Percentiles rank a stretch among this genome's conserved stretches.
These are phyloP conservation scores for Crassisporium funariophilum DNA, from an alignment of 768 basidiomycete species.

Conservation along the genomic window DNA sequence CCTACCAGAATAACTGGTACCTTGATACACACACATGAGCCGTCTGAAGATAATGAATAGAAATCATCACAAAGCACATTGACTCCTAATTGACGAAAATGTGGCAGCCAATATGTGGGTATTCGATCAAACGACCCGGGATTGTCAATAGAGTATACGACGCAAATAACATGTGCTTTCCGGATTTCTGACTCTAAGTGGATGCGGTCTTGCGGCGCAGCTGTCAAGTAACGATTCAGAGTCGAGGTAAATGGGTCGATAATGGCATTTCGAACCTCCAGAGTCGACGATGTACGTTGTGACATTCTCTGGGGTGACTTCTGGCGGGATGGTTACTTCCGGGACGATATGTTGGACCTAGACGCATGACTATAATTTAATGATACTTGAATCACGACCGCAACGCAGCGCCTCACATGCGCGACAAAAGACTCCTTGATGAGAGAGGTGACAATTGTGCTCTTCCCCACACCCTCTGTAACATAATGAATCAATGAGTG, in stretches of 20 bases:
- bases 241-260: slow-evolving; percentile 10
- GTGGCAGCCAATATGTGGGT: slow-evolving; percentile 97
- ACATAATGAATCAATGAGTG: slow-evolving; percentile 16
- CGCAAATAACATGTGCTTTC: slow-evolving; percentile 97
- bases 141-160: slow-evolving; percentile 97
- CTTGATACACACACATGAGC: slow-evolving; percentile 40
- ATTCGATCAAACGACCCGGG: slow-evolving; percentile 96
- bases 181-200: slow-evolving; percentile 95
- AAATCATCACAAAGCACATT: slow-evolving; percentile 61
- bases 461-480: slow-evolving; percentile 96
- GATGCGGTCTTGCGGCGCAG: slow-evolving; percentile 79
- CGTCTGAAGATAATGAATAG: not conserved
- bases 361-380: not conserved
- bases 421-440: slow-evolving; percentile 95
- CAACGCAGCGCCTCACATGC: slow-evolving; percentile 53
- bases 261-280: slow-evolving; percentile 62
- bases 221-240: slow-evolving; percentile 38
- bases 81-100: slow-evolving; percentile 92
- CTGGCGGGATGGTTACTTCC: slow-evolving; percentile 97
- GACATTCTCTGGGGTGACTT: slow-evolving; percentile 96
- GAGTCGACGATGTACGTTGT: slow-evolving; percentile 98
- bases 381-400: not conserved
- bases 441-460: slow-evolving; percentile 93
- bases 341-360: slow-evolving; percentile 96
- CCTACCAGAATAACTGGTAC: slow-evolving; percentile 96